These are phyloP conservation scores for Stramenopiles sp. DNA, from an alignment of 352 stramenopile genomes.

Conservation along the genomic window DNA sequence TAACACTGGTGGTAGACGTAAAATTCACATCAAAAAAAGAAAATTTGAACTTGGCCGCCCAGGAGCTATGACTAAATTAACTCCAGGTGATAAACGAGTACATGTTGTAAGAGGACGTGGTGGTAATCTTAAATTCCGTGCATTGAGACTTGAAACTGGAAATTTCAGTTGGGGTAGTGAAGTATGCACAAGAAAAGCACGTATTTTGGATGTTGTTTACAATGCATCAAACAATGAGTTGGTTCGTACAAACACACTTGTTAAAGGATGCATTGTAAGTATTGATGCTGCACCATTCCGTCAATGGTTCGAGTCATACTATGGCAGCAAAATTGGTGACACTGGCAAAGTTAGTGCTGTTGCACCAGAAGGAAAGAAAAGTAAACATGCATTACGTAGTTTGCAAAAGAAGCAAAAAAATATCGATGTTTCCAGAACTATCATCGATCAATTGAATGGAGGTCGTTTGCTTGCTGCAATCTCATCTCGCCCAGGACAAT, in stretches of 20 bases:
- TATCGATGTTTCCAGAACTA: not conserved
- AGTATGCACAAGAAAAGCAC: conserved; percentile 88
- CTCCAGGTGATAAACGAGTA: conserved; percentile 72
- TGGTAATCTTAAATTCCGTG: conserved; percentile 95
- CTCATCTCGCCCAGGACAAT: conserved; percentile 90
- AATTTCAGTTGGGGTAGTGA: conserved; percentile 99
- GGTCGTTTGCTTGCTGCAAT: conserved; percentile 90
- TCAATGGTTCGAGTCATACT: conserved; percentile 97
- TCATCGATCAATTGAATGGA: conserved; percentile 89
- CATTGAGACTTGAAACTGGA: conserved; percentile 86
- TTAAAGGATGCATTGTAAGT: conserved; percentile 93
- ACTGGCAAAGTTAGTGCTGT: conserved; percentile 15
- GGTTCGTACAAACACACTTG: conserved; percentile 98
- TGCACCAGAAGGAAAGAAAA: conserved; percentile 31
- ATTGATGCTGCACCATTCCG: conserved; percentile 97
- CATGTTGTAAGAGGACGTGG: conserved; percentile 80
- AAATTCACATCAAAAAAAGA: conserved; percentile 94
- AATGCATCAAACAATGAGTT: conserved; percentile 99
- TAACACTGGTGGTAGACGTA: conserved; percentile 93
- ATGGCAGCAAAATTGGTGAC: conserved; percentile 66
- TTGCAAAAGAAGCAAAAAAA: conserved; percentile 57
- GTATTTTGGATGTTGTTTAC: conserved; percentile 98
- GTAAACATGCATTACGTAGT: conserved; percentile 72
- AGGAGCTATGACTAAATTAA: conserved; percentile 90
- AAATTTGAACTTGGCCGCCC: conserved; percentile 95